These are phyloP conservation scores for Flaveria floridana DNA, from an alignment of 140 eudicot species.

Conservation along the genomic window DNA sequence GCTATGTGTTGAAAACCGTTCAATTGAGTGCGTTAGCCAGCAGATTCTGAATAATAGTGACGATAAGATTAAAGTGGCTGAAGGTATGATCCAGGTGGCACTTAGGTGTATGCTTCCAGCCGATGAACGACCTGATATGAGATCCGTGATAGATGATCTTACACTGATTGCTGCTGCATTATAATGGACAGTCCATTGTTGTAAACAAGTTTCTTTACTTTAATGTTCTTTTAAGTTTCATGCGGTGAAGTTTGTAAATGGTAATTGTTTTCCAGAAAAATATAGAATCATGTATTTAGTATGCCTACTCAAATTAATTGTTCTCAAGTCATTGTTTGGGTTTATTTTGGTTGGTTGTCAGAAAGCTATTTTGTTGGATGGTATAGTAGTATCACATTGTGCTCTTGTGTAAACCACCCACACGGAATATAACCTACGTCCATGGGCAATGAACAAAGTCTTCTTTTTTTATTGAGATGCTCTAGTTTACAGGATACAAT, in stretches of 20 bases:
- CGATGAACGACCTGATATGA: constrained; percentile 77
- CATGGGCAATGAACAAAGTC: no score
- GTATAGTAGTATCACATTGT: neutral
- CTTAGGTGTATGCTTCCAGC: constrained; percentile 78
- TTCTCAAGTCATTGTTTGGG: neutral
- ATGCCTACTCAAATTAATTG: neutral
- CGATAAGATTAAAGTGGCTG: constrained; percentile 35
- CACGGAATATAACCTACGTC: no score
- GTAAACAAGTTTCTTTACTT: constrained; percentile 29
- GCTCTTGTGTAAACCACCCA: neutral
- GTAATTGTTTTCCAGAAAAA: neutral
- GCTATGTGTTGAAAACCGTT: constrained; percentile 52
- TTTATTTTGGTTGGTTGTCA: neutral
- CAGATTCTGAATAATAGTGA: constrained; percentile 28
- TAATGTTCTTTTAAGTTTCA: constrained; percentile 19
- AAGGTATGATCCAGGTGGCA: constrained; percentile 61
- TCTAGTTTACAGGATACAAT: no score
- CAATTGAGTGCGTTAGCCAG: constrained; percentile 47
- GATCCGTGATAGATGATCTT: constrained; percentile 50
- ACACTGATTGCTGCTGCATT: constrained; percentile 31
- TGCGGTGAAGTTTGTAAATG: constrained; percentile 23
- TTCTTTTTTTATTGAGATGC: no score
- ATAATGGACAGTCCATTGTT: constrained; percentile 14
- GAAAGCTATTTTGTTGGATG: neutral
- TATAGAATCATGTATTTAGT: constrained; percentile 15